Conservation (phyloP, 306 rosid genomes). For the Alnus rubra region DNA sequence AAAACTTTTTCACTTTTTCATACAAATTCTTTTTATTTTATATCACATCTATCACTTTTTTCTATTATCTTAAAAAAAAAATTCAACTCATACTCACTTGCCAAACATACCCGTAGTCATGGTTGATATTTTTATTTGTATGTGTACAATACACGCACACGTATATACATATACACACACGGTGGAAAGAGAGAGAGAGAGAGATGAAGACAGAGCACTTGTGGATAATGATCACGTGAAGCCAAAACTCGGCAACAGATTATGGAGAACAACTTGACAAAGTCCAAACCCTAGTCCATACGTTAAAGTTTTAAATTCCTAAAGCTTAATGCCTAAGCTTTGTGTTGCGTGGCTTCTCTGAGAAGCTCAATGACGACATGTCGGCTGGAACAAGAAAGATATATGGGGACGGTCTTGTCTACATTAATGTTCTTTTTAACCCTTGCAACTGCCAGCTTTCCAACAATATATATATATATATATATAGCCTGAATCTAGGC, state of each 20-base stretch:
- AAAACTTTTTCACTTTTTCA: too few species aligned
- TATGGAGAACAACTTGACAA: slow-evolving; percentile 21
- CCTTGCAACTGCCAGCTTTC: neutral
- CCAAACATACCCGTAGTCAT: too few species aligned
- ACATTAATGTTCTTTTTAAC: neutral
- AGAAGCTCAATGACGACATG: slow-evolving; percentile 45
- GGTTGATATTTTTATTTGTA: too few species aligned
- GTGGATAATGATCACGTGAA: neutral
- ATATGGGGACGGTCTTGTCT: neutral
- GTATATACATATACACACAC: too few species aligned
- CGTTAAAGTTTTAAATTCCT: slow-evolving; percentile 28
- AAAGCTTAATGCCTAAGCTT: slow-evolving; percentile 55
- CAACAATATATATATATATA: slow-evolving; percentile 22
- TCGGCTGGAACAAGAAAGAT: slow-evolving; percentile 33
- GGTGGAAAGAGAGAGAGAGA: neutral
- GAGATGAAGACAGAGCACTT: neutral
- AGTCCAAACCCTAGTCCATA: slow-evolving; percentile 31
- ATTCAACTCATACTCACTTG: too few species aligned
- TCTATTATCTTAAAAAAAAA: too few species aligned
- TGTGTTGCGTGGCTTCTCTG: slow-evolving; percentile 57
- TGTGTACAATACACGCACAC: too few species aligned
- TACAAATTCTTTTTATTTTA: too few species aligned
- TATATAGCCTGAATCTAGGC: too few species aligned
- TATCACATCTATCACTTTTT: too few species aligned
- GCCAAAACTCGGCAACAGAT: neutral